Base-by-base conservation (phyloP, 371 early-diverging fungal genomes). In the Enterospora canceri region DNA sequence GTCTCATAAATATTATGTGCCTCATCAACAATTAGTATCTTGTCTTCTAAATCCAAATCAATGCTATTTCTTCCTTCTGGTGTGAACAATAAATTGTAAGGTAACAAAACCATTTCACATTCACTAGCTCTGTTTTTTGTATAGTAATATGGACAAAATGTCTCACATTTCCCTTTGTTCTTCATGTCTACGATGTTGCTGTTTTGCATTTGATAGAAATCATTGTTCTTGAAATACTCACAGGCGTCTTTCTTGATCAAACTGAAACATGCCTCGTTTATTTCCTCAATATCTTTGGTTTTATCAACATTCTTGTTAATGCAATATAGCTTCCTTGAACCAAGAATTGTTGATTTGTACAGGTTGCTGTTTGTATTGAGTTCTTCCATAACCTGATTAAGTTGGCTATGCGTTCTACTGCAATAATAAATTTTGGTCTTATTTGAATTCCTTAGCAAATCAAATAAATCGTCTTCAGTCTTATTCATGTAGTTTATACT, bases 21-120 rank as follows among this genome's bases (percentile, higher is more conserved):
- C 59, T 81, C 82, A 65, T 81, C 82, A 48, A 81, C 69, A 32
- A 81, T 63, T 12, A 81, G 31, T 33, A 81, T 71, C 18, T 67
- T 62, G 40, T 73, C 68, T 16, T 48, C n/a, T 32, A 72, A 48
- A 54, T 69, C 40, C n/a, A 81, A 70, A 28, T 71, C 58, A 23
- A 58, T 1, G 35, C 70, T 73, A 31, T 62, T 70, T 23, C 78
- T 63, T 12, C 70, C 69, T 54, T 76, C 74, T 58, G 61, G 49
- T 3, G 63, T 58, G 34, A 81, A 76, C 16, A 81, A 31, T 46
- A 78, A 53, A 32, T 67, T 69, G 58, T 81, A 81, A 0, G 80
- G 74, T 1, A 79, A 62, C 68, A 81, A 69, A 16, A 75, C 72
- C 55, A 81, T 71, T n/a, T 70, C 66, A 49, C 69, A 62, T 2